Evolutionary conservation across 345 rosid species (phyloP), one percentile per base, ranked within the genome.

Genomic region (Conringia planisiliqua): DNA sequence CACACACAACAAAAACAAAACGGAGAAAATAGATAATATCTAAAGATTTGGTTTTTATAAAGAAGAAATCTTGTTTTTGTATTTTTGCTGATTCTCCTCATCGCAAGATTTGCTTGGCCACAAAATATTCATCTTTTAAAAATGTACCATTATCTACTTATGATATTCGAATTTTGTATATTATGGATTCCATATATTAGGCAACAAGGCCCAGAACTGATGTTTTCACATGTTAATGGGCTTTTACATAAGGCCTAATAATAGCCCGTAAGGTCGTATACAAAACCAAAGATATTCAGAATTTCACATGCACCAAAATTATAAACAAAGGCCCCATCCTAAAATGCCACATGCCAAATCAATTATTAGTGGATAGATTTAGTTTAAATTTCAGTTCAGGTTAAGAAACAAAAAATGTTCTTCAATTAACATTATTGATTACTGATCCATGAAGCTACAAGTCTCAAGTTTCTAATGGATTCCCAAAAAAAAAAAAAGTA

Each of bases 91-190:
- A 55, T 54, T 44, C 38, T 54, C 13, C 63, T 24, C 38, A 44
- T 39, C 48, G 32, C 35, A 60, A 59, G 32, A 26, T 26, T 46
- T 74, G 72, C 68, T 59, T 74, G 78, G 78, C 78, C 78, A 74
- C 73, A 46, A 59, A 47, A 4, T 26, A 18, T 68, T 66, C 66
- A 35, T 20, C 50, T 13, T 12, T 10, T 8, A 7, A 35, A 59
- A 57, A 10, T 42, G n/a, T 13, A 35, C 71, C 59, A 64, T 64
- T 74, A 74, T 74, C 72, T 56, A 43, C 48, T 4, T 27, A 12
- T 26, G 7, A 46, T 27, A 9, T 48, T 50, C 38, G 68, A 47
- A 38, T 67, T 38, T 57, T 47, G 65, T 36, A 57, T 58, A 20
- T 7, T 3, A 30, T 30, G 18, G 26, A 20, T 3, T 73, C 33